Conservation (phyloP, 306 rosid genomes). For the Crotalaria pallida region DNA sequence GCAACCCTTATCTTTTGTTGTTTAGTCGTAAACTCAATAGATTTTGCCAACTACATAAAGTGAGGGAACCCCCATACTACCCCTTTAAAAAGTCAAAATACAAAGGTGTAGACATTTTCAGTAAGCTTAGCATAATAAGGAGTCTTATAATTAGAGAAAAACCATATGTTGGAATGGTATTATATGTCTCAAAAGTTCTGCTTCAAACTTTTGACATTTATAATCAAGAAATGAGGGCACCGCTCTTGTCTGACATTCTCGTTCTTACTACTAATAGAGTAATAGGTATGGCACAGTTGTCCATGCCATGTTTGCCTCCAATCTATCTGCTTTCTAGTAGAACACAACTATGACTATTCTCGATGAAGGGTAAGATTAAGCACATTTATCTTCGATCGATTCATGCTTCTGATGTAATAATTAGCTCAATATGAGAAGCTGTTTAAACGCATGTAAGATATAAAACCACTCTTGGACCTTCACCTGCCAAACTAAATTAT, state of each 20-base stretch:
- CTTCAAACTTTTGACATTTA: not conserved
- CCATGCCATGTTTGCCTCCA: not conserved
- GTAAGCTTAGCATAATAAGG: not conserved
- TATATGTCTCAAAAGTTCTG: not conserved
- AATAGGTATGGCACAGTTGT: not conserved
- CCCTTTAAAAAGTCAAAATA: slow-evolving; percentile 7
- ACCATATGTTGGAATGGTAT: not conserved
- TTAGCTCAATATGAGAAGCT: not conserved
- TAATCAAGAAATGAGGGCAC: not conserved
- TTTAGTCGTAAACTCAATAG: not conserved
- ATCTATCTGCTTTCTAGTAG: not conserved
- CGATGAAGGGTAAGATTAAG: not conserved
- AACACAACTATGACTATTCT: not conserved
- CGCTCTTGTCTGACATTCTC: not conserved
- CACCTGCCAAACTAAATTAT: not conserved
- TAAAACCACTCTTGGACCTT: not conserved
- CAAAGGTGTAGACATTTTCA: not conserved
- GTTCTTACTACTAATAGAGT: too few species aligned
- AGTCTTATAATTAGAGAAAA: not conserved
- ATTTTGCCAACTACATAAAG: not conserved
- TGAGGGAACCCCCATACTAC: not conserved
- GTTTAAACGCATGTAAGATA: not conserved
- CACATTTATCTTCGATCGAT: not conserved
- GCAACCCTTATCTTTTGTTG: not conserved
- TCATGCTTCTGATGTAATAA: not conserved